Evolutionary conservation across 1,284 basidiomycete species (phyloP).

Genomic region (Sutorius eximius): DNA sequence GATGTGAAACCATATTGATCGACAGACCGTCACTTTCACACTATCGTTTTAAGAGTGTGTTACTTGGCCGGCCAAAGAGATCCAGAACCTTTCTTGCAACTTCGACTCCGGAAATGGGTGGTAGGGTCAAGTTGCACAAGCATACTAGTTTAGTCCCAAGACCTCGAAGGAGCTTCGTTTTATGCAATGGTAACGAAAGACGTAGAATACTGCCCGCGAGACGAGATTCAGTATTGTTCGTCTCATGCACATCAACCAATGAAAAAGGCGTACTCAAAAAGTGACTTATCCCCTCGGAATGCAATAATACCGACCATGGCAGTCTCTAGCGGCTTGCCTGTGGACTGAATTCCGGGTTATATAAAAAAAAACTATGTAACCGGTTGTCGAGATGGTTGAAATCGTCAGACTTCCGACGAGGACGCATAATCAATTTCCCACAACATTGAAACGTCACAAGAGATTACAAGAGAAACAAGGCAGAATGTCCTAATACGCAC

Average conservation of each 20-base stretch:
- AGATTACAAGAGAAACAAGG: constrained; percentile 9
- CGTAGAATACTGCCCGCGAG: constrained; percentile 11
- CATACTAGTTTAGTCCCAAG: constrained; percentile 49
- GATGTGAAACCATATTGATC: constrained; percentile 11
- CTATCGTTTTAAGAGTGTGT: constrained; percentile 41
- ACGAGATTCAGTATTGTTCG: background rate
- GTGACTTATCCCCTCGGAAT: constrained; percentile 52
- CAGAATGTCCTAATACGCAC: constrained; percentile 23
- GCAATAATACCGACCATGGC: constrained; percentile 53
- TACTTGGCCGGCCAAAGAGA: constrained; percentile 44
- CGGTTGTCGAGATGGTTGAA: constrained; percentile 1
- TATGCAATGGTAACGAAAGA: background rate
- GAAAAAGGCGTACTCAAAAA: constrained; percentile 44
- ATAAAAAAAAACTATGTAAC: constrained; percentile 34
- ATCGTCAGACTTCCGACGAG: background rate
- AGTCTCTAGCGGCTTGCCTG: constrained; percentile 44
- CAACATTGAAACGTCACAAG: constrained; percentile 3
- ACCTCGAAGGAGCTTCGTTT: constrained; percentile 30
- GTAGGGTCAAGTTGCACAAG: constrained; percentile 42
- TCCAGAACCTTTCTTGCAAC: constrained; percentile 43
- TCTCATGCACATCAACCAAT: background rate
- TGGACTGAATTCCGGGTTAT: constrained; percentile 48
- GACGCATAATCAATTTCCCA: constrained; percentile 49
- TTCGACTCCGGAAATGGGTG: constrained; percentile 42
- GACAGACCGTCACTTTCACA: constrained; percentile 40